A percentile compares a stretch with the other conserved stretches of the same genome.
Conservation (phyloP, 176 grass and related monocot species). For the Phoenix roebelenii region DNA sequence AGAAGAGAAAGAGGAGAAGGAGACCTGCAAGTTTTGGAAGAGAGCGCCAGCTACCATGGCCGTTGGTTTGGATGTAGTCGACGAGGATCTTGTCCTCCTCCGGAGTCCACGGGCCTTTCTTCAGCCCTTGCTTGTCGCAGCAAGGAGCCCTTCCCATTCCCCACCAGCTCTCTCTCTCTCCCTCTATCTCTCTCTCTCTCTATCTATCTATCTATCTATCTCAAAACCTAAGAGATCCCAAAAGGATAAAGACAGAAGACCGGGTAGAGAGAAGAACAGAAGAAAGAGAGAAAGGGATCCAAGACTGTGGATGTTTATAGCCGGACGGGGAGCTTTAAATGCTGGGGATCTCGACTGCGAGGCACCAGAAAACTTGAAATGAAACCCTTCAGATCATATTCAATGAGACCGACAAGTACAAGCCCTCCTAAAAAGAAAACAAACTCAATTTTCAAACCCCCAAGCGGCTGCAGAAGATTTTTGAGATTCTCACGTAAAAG, state of each 20-base stretch:
- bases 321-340: conserved; percentile 56
- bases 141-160: conserved; percentile 86
- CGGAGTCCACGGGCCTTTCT: conserved; percentile 91
- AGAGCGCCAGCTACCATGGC: conserved; percentile 74
- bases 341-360: conserved; percentile 14
- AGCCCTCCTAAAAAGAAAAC: too few relatives aligned
- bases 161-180: background rate
- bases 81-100: conserved; percentile 95
- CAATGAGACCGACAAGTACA: too few relatives aligned
- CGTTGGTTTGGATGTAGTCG: conserved; percentile 72
- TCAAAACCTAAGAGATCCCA: background rate
- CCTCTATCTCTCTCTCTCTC: background rate
- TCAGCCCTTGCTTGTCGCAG: conserved; percentile 85
- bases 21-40: conserved; percentile 90
- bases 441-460: too few relatives aligned
- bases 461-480: too few relatives aligned
- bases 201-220: background rate
- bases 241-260: background rate
- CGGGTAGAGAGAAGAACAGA: background rate
- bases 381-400: too few relatives aligned
- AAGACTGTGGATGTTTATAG: conserved; percentile 37
- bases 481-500: too few relatives aligned
- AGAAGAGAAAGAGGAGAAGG: background rate
- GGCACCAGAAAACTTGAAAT: background rate
- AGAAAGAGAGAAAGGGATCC: conserved; percentile 15